A percentile compares a stretch with the other conserved stretches of the same genome.
phyloP scores from a whole-genome alignment of 805 yeast species.

The Metschnikowia reukaufii region DNA sequence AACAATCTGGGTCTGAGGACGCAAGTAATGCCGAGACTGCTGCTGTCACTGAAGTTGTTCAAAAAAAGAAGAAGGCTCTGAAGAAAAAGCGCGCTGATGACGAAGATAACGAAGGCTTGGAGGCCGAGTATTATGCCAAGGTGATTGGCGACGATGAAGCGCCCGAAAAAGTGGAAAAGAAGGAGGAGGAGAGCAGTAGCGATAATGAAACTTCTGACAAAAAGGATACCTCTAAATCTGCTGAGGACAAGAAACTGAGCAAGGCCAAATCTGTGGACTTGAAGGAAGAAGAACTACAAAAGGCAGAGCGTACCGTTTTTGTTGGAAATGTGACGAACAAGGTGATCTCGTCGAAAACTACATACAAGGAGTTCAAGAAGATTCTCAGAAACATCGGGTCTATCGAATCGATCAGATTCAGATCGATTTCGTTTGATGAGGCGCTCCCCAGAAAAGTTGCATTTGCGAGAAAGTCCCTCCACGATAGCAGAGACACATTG shows the following conservation, averaged over 20 bases:
- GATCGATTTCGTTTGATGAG: conserved; percentile 88
- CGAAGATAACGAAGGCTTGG: conserved; percentile 14
- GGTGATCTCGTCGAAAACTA: conserved; percentile 62
- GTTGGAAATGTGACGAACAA: conserved; percentile 77
- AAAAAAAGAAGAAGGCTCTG: conserved; percentile 3
- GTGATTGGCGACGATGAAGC: conserved; percentile 40
- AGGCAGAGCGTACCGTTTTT: conserved; percentile 82
- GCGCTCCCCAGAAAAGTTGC: conserved; percentile 92
- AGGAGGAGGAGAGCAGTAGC: conserved; percentile 31
- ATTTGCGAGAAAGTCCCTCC: conserved; percentile 73
- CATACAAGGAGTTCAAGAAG: conserved; percentile 63
- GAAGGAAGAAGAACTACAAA: conserved; percentile 70
- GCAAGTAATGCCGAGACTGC: conserved; percentile 6
- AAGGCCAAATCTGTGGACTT: conserved; percentile 55
- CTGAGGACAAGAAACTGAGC: conserved; percentile 18
- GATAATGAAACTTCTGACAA: conserved; percentile 23
- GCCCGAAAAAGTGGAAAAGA: conserved; percentile 23
- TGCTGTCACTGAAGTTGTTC: neutral
- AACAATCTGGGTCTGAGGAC: conserved; percentile 11
- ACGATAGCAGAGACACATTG: conserved; percentile 72
- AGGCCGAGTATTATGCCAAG: conserved; percentile 17
- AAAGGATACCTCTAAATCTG: conserved; percentile 23
- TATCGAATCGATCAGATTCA: conserved; percentile 78
- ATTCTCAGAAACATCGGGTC: conserved; percentile 54
- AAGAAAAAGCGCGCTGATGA: conserved; percentile 3